Evolutionary conservation across 306 rosid genomes (phyloP), one percentile per base, ranked within the genome.

Genomic region (Oxytropis ochrocephala): DNA sequence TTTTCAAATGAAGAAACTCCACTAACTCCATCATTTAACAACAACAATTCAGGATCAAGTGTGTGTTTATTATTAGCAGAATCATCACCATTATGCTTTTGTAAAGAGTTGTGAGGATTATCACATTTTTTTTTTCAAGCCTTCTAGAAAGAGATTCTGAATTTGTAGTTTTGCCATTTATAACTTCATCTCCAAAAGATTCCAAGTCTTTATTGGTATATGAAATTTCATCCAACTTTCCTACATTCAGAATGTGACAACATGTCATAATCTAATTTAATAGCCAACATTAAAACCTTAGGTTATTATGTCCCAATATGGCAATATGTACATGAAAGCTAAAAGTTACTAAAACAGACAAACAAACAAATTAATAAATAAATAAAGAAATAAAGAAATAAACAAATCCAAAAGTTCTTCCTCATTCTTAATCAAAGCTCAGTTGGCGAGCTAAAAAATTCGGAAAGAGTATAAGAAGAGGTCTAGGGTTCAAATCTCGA

Each of bases 1-100:
- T 21, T 64, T 36, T 73, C 63, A 32, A n/a, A 6, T 8, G 42
- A 51, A 17, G 76, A 67, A 68, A 2, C 81, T 51, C 51, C 82
- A 50, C 63, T 6, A 14, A 69, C 17, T 38, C 77, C 79, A 75
- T 80, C 87, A 32, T 70, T 41, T 35, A 59, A 6, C 43, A 69
- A 6, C 43, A 69, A n/a, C 9, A 79, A 13, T 4, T 75, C 76
- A 4, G 51, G 52, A 44, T 30, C n/a, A 67, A 55, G 7, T 6
- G 0, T 2, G 21, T 29, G 63, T 0, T 33, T 42, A 6, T 27
- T 36, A 19, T 51, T 35, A 24, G 11, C 17, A 51, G 71, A 29
- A 56, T 70, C 64, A 60, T 24, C 29, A 24, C 29, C 29, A 24
- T 24, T 24, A 24, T 24, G 29, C 29, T 24, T 69, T 7, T 69